These are phyloP conservation scores for Periconia sp. DNA, from an alignment of 2,329 filamentous ascomycete species.

Conservation along the genomic window DNA sequence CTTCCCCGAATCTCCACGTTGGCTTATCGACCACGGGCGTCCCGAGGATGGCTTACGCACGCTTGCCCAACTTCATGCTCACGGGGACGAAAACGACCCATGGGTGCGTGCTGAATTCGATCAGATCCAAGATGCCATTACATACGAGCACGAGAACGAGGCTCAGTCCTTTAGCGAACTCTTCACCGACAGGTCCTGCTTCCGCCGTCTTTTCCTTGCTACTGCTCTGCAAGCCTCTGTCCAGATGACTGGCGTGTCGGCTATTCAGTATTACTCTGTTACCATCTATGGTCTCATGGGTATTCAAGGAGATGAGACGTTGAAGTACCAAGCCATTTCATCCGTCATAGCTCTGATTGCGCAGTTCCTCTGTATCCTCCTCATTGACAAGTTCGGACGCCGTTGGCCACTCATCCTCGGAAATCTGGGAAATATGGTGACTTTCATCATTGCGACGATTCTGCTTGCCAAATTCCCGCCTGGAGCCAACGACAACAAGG, in stretches of 20 bases:
- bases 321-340: conserved; percentile 79
- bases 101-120: conserved; percentile 77
- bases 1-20: conserved; percentile 72
- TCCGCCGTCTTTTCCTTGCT: conserved; percentile 74
- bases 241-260: conserved; percentile 72
- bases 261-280: conserved; percentile 76
- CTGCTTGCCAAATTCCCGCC: conserved; percentile 68
- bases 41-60: conserved; percentile 69
- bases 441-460: conserved; percentile 71
- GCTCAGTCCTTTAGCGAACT: conserved; percentile 75
- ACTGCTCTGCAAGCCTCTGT: conserved; percentile 72
- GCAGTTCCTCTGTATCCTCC: conserved; percentile 70
- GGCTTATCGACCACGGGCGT: conserved; percentile 76
- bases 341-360: conserved; percentile 72
- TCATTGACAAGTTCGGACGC: conserved; percentile 73
- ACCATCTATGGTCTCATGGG: conserved; percentile 72
- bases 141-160: conserved; percentile 69
- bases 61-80: conserved; percentile 71
- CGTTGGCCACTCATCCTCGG: conserved; percentile 75
- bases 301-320: conserved; percentile 67
- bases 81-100: conserved; percentile 68
- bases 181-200: conserved; percentile 68
- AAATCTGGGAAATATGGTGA: conserved; percentile 73
- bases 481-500: conserved; percentile 55
- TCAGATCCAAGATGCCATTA: conserved; percentile 72